Evolutionary conservation across 208 protist genomes (phyloP).

Genomic region (Sergeia podlipaevii): DNA sequence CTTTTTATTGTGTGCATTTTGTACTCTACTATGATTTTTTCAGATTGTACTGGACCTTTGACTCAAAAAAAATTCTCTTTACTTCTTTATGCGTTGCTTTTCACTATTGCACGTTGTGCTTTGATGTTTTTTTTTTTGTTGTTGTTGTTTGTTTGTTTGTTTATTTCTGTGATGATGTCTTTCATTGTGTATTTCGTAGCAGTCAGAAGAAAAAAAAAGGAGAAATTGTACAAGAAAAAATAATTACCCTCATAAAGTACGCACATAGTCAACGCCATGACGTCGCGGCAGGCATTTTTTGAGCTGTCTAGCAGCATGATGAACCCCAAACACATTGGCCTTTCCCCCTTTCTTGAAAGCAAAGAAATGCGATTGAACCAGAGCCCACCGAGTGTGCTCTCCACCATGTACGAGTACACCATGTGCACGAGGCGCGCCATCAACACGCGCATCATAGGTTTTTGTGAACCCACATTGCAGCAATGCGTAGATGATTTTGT

Average conservation of each 20-base stretch:
- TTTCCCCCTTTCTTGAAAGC: slow-evolving; percentile 50
- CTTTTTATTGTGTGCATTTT: no score
- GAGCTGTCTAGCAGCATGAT: slow-evolving; percentile 69
- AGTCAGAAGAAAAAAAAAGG: no score
- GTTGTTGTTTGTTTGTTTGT: slow-evolving; percentile 1
- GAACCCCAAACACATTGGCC: slow-evolving; percentile 65
- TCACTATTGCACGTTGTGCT: background rate
- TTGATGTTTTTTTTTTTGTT: slow-evolving; percentile 8
- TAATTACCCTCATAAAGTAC: no score
- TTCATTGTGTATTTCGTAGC: no score
- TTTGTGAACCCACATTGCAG: slow-evolving; percentile 76
- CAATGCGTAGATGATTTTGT: slow-evolving; percentile 73
- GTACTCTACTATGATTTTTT: background rate
- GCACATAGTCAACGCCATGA: slow-evolving; percentile 5
- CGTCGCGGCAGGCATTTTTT: slow-evolving; percentile 58
- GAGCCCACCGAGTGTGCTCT: slow-evolving; percentile 20
- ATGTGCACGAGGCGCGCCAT: slow-evolving; percentile 77
- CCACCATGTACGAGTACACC: slow-evolving; percentile 56
- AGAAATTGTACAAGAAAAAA: no score
- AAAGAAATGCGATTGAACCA: slow-evolving; percentile 28
- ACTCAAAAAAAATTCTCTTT: no score
- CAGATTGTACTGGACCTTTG: background rate
- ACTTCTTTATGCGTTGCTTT: no score
- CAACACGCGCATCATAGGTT: slow-evolving; percentile 86
- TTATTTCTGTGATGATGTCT: background rate